These are phyloP conservation scores for Haematococcus sp. DNA, from an alignment of 139 green algal species.

Conservation along the genomic window DNA sequence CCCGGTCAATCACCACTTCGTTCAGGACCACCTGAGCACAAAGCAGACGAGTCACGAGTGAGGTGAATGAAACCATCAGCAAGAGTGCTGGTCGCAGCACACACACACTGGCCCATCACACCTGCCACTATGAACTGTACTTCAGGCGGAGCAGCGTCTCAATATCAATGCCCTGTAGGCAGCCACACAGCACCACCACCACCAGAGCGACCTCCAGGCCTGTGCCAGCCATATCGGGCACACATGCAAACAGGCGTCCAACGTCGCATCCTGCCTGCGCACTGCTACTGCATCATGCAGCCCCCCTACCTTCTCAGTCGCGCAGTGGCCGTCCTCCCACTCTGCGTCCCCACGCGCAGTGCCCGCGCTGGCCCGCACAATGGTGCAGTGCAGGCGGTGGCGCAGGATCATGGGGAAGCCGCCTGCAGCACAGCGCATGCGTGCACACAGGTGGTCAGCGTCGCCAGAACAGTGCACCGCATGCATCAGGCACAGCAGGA, in stretches of 20 bases:
- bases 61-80: background rate
- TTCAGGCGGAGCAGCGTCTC: too few species aligned
- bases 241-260: background rate
- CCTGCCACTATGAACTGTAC: too few species aligned
- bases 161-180: too few species aligned
- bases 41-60: slow-evolving; percentile 4
- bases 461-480: too few species aligned
- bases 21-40: slow-evolving; percentile 74
- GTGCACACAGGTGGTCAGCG: too few species aligned
- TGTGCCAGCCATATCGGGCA: too few species aligned
- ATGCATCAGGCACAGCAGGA: too few species aligned
- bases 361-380: slow-evolving; percentile 45
- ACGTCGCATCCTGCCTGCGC: too few species aligned
- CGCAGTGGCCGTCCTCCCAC: slow-evolving; percentile 24
- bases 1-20: slow-evolving; percentile 88
- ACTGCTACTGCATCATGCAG: too few species aligned
- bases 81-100: background rate
- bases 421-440: slow-evolving; percentile 22
- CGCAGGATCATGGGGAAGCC: slow-evolving; percentile 81
- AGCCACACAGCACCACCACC: too few species aligned
- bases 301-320: slow-evolving; percentile 27
- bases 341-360: background rate
- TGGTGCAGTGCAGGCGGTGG: slow-evolving; percentile 77
- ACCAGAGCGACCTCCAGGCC: too few species aligned
- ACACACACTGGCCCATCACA: too few species aligned